Evolutionary conservation across 345 rosid species (phyloP).

Genomic region (Nephelium lappaceum): DNA sequence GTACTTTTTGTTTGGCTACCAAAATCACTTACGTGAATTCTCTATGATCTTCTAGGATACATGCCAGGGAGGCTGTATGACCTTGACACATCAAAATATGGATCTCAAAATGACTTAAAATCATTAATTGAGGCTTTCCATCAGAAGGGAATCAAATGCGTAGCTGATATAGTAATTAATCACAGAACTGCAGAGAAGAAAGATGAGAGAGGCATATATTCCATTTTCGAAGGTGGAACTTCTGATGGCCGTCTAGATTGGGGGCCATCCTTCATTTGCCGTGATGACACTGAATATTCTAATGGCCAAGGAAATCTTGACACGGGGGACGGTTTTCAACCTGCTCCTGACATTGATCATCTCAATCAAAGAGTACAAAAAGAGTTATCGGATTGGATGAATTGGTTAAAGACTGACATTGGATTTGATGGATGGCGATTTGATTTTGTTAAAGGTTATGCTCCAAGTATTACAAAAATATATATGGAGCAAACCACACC

Average conservation of each 20-base stretch:
- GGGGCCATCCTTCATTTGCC: constrained; percentile 78
- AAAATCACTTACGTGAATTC: neutral
- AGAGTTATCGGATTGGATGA: constrained; percentile 89
- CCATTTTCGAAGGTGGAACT: constrained; percentile 88
- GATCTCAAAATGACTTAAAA: constrained; percentile 56
- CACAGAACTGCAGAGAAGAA: constrained; percentile 78
- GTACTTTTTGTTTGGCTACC: neutral
- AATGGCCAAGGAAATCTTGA: constrained; percentile 77
- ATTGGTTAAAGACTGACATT: constrained; percentile 75
- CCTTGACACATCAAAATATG: constrained; percentile 69
- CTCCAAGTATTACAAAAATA: constrained; percentile 54
- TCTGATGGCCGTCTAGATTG: constrained; percentile 77
- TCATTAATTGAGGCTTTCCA: constrained; percentile 55
- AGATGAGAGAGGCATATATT: constrained; percentile 64
- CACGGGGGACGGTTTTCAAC: constrained; percentile 45
- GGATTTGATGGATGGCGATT: constrained; percentile 85
- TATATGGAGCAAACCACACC: constrained; percentile 59
- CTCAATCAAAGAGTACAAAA: constrained; percentile 64
- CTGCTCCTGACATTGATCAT: constrained; percentile 90
- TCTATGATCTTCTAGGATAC: constrained; percentile 53
- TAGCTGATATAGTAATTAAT: constrained; percentile 88
- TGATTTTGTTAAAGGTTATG: constrained; percentile 70
- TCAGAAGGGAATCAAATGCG: constrained; percentile 55
- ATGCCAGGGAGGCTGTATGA: constrained; percentile 91
- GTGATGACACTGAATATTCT: constrained; percentile 46